phyloP scores from a whole-genome alignment of 208 protist genomes.

The Leishmania amazonensis region DNA sequence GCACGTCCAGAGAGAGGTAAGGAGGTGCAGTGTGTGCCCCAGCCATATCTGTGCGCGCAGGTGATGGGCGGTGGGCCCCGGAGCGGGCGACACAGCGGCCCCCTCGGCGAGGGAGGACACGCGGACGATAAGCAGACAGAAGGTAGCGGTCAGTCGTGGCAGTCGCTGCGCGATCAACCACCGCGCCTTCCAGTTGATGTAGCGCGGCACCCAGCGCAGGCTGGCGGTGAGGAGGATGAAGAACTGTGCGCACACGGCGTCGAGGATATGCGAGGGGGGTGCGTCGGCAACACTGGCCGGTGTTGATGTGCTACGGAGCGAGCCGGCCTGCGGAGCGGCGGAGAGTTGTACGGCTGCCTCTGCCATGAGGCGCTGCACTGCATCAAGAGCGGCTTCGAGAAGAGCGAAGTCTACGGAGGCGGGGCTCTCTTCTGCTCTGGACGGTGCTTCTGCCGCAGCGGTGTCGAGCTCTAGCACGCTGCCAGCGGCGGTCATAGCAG shows the following conservation, averaged over 20 bases:
- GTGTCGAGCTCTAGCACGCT: slow-evolving; percentile 14
- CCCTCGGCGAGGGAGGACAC: slow-evolving; percentile 18
- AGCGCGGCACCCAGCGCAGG: slow-evolving; percentile 46
- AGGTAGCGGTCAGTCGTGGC: slow-evolving; percentile 44
- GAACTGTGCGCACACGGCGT: slow-evolving; percentile 28
- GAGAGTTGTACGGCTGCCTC: slow-evolving; percentile 42
- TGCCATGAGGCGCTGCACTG: slow-evolving; percentile 48
- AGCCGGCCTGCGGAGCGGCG: not conserved
- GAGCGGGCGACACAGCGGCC: not conserved
- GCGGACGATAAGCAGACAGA: slow-evolving; percentile 37
- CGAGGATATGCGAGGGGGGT: not conserved
- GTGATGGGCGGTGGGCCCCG: not conserved
- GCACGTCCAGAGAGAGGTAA: slow-evolving; percentile 35
- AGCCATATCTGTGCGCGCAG: slow-evolving; percentile 14
- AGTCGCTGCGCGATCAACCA: slow-evolving; percentile 63
- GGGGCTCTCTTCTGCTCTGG: slow-evolving; percentile 36
- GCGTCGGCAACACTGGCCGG: not conserved
- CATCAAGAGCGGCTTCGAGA: slow-evolving; percentile 53
- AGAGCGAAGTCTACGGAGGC: slow-evolving; percentile 58
- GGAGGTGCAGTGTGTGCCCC: slow-evolving; percentile 31
- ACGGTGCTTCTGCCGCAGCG: slow-evolving; percentile 4
- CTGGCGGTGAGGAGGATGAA: slow-evolving; percentile 43
- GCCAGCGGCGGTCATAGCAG: slow-evolving; percentile 22
- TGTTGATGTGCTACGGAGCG: not conserved
- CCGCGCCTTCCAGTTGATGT: slow-evolving; percentile 62